Evolutionary conservation across 2,329 filamentous ascomycete species (phyloP), one percentile per base, ranked within the genome.

Genomic region (Aspergillus hortae): DNA sequence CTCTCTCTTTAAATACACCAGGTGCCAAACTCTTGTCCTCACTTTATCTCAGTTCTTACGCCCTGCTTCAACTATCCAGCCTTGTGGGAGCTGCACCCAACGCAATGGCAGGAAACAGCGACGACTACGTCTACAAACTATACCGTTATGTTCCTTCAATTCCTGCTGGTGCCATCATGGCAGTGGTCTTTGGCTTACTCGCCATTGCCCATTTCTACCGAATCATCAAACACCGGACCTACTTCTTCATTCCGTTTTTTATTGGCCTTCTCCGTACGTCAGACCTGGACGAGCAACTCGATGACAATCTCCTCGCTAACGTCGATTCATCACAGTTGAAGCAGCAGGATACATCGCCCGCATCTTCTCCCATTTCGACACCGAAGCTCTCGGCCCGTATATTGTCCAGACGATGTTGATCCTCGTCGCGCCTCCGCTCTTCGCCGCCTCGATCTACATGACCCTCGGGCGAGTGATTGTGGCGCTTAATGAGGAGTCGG

Each of bases 81-180:
- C 27, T 30, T 7, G 27, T 11, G 27, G 11, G 27, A 9, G 27
- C 27, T 30, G 6, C 4, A 5, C 23, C 27, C 6, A 30, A 30
- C 27, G 27, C 27, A 30, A 30, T 30, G 27, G 27, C 27, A 30
- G 27, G 27, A 10, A 11, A 30, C 27, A 11, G 10, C 27, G 27
- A 30, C 27, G 27, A 11, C 27, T 30, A 30, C 10, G 27, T 30
- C 27, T 30, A 30, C 27, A 30, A 30, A 11, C 59, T 70, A 15
- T 82, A 81, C 63, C 75, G 76, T 42, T 68, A 67, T 44, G 57
- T 60, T 1, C 66, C 66, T 11, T 66, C 63, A 1, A 52, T 64
- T 2, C 48, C 58, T 6, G 61, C 59, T 2, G 59, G 61, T 1
- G 54, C 44, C 2, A 51, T 62, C 9, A 62, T 63, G 46, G 46